A percentile compares a stretch with the other conserved stretches of the same genome.
Evolutionary conservation across 495 filamentous ascomycete species (phyloP).

Genomic region (Hypoxylon trugodes): DNA sequence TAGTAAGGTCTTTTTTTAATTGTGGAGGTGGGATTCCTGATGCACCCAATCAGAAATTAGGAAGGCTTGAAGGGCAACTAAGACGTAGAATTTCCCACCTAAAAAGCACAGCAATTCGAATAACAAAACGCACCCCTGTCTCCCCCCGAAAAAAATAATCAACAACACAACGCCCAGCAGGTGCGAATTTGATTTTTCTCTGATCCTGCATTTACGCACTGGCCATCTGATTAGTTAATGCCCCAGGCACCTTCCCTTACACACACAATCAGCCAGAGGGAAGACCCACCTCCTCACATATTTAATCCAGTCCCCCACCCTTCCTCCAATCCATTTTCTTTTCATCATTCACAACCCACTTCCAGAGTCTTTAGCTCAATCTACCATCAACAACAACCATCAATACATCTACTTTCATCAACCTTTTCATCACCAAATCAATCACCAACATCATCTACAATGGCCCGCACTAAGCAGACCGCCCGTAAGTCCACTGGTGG

Average conservation of each 20-base stretch:
- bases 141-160: constrained; percentile 43
- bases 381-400: constrained; percentile 51
- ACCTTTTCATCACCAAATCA: constrained; percentile 55
- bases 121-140: constrained; percentile 47
- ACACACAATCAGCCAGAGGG: constrained; percentile 56
- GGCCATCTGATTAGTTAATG: constrained; percentile 23
- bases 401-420: constrained; percentile 51
- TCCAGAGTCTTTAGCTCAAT: constrained; percentile 47
- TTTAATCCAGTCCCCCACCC: constrained; percentile 61
- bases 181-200: constrained; percentile 20
- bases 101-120: constrained; percentile 39
- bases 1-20: constrained; percentile 11
- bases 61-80: constrained; percentile 2
- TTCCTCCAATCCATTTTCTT: constrained; percentile 50
- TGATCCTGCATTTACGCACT: constrained; percentile 29
- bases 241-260: not conserved
- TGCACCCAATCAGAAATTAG: constrained; percentile 48
- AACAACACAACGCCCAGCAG: constrained; percentile 32
- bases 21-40: not conserved
- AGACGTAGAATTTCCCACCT: constrained; percentile 38
- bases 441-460: constrained; percentile 62
- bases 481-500: constrained; percentile 99
- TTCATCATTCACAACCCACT: constrained; percentile 55
- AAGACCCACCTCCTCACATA: constrained; percentile 40
- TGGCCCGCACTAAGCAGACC: constrained; percentile 99